These are phyloP conservation scores for Neoascochyta sp. DNA, from an alignment of 2,329 filamentous ascomycete species.

Conservation along the genomic window DNA sequence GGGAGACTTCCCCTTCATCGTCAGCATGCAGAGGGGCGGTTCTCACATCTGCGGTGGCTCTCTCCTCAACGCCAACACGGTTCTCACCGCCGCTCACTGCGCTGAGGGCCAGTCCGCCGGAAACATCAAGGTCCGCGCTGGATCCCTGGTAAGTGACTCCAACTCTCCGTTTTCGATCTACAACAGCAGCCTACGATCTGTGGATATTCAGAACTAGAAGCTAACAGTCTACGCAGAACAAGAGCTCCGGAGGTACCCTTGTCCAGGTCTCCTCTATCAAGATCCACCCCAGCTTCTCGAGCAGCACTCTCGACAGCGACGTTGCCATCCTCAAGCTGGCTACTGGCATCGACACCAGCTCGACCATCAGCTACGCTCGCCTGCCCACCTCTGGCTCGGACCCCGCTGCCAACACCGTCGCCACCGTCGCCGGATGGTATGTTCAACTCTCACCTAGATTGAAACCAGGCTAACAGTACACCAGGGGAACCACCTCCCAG, in stretches of 20 bases:
- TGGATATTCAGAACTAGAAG: neutral
- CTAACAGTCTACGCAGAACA: slow-evolving; percentile 11
- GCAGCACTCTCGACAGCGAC: slow-evolving; percentile 15
- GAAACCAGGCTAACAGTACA: slow-evolving; percentile 1
- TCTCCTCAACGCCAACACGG: slow-evolving; percentile 25
- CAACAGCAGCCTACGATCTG: too few species aligned
- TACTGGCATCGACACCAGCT: slow-evolving; percentile 20
- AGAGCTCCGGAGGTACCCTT: slow-evolving; percentile 18
- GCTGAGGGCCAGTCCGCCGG: slow-evolving; percentile 15
- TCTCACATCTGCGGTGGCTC: slow-evolving; percentile 29
- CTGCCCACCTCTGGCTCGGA: slow-evolving; percentile 22
- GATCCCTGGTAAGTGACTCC: slow-evolving; percentile 15
- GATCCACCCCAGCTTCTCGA: slow-evolving; percentile 19
- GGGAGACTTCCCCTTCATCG: slow-evolving; percentile 30
- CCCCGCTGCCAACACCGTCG: slow-evolving; percentile 16
- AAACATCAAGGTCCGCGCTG: slow-evolving; percentile 17
- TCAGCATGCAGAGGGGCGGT: slow-evolving; percentile 17
- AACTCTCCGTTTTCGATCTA: too few species aligned
- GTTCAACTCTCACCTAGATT: neutral
- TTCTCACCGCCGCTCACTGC: slow-evolving; percentile 30
- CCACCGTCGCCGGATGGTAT: slow-evolving; percentile 27
- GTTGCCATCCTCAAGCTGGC: slow-evolving; percentile 27
- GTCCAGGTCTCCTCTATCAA: slow-evolving; percentile 15
- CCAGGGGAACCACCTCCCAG: slow-evolving; percentile 14
- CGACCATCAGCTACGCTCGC: slow-evolving; percentile 20